phyloP scores from a whole-genome alignment of 202 grass and related monocot genomes.

The Schoenoplectus triqueter region DNA sequence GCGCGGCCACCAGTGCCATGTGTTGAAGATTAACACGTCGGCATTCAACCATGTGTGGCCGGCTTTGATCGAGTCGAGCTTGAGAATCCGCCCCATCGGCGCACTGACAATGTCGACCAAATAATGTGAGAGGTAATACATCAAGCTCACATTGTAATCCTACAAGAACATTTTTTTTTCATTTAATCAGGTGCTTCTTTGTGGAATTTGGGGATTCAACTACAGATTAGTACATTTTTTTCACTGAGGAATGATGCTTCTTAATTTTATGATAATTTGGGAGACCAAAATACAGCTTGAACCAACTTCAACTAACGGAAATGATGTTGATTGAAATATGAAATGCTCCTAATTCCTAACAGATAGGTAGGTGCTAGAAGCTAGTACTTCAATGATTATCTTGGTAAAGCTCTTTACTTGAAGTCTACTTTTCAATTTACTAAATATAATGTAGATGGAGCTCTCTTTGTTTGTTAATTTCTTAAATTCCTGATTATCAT shows the following conservation, averaged over 20 bases:
- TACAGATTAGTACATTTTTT: too few species aligned
- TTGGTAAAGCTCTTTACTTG: slow-evolving; percentile 2
- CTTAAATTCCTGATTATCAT: neutral
- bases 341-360: neutral
- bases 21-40: slow-evolving; percentile 91
- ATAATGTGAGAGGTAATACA: slow-evolving; percentile 86
- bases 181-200: neutral
- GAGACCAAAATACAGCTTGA: slow-evolving; percentile 33
- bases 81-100: slow-evolving; percentile 63
- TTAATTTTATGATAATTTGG: neutral
- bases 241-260: neutral
- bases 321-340: slow-evolving; percentile 35
- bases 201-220: neutral
- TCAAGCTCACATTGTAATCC: slow-evolving; percentile 73
- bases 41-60: slow-evolving; percentile 54
- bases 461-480: neutral
- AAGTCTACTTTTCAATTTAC: neutral
- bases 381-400: neutral
- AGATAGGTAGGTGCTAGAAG: neutral
- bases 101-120: slow-evolving; percentile 65
- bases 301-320: neutral
- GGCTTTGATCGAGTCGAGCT: slow-evolving; percentile 65
- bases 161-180: slow-evolving; percentile 29
- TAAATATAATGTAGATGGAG: neutral
- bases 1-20: slow-evolving; percentile 91